phyloP scores from a whole-genome alignment of 805 yeast species.

The Barnettozyma sucrosica region DNA sequence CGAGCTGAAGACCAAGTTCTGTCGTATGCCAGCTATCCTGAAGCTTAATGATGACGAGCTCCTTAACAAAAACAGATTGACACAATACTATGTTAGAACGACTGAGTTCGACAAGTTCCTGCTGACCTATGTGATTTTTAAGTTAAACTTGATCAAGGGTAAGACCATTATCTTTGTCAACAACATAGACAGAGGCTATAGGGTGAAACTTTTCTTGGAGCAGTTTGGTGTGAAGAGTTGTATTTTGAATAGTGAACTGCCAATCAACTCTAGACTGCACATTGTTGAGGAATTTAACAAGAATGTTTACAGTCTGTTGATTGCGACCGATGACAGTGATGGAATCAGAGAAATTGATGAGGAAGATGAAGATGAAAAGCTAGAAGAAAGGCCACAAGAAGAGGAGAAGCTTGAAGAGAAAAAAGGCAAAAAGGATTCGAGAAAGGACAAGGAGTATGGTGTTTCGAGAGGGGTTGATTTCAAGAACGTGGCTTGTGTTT shows the following conservation, averaged over 20 bases:
- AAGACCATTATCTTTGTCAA: conserved; percentile 89
- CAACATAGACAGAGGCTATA: conserved; percentile 90
- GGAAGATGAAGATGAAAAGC: conserved; percentile 26
- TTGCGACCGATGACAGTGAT: conserved; percentile 91
- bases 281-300: conserved; percentile 94
- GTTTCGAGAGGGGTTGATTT: conserved; percentile 97
- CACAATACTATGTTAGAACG: conserved; percentile 83
- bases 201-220: conserved; percentile 83
- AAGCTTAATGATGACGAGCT: conserved; percentile 69
- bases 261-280: conserved; percentile 87
- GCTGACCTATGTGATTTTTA: conserved; percentile 85
- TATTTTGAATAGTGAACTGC: conserved; percentile 87
- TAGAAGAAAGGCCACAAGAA: neutral
- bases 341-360: conserved; percentile 47
- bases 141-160: conserved; percentile 81
- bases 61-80: conserved; percentile 48
- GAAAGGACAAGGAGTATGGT: conserved; percentile 75
- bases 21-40: conserved; percentile 76
- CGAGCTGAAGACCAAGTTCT: conserved; percentile 66
- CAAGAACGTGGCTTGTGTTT: conserved; percentile 91
- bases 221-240: conserved; percentile 91
- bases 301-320: conserved; percentile 76
- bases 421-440: conserved; percentile 29
- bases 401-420: conserved; percentile 1
- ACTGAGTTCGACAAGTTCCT: conserved; percentile 88